Evolutionary conservation across 805 yeast genomes (phyloP).

Genomic region (Pichia pseudocactophila): DNA sequence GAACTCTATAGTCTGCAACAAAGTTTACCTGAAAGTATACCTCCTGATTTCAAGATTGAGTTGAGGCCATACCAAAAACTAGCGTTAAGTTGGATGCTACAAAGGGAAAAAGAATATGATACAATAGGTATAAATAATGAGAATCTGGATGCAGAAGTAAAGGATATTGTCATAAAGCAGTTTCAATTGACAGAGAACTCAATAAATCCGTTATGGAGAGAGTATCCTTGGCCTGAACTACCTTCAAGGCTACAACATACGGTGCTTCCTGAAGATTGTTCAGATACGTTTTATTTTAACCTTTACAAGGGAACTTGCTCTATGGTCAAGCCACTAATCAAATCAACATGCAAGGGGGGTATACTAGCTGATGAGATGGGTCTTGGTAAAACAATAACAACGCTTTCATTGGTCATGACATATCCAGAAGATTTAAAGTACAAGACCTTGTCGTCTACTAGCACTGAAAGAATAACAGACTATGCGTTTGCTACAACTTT

Average conservation of each 20-base stretch:
- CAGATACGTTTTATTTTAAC: constrained; percentile 55
- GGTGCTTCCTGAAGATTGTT: not conserved
- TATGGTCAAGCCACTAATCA: constrained; percentile 53
- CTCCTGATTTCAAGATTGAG: constrained; percentile 43
- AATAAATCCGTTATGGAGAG: constrained; percentile 82
- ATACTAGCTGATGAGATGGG: constrained; percentile 97
- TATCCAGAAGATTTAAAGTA: constrained; percentile 42
- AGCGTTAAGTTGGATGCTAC: constrained; percentile 86
- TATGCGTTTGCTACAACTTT: constrained; percentile 70
- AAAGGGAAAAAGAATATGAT: constrained; percentile 59
- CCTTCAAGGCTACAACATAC: constrained; percentile 9
- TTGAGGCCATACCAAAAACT: constrained; percentile 75
- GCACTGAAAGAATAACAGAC: constrained; percentile 16
- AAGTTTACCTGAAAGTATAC: constrained; percentile 55
- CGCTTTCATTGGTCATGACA: constrained; percentile 62
- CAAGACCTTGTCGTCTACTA: constrained; percentile 11
- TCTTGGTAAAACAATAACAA: constrained; percentile 83
- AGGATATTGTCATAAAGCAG: constrained; percentile 17
- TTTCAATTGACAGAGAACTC: constrained; percentile 33
- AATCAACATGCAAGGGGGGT: constrained; percentile 64
- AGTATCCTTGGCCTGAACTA: constrained; percentile 59
- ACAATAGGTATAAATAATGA: constrained; percentile 28
- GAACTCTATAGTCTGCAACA: constrained; percentile 38
- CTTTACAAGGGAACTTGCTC: constrained; percentile 75
- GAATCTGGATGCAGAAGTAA: constrained; percentile 16